Evolutionary conservation across 371 early-diverging fungal species (phyloP), one percentile per base, ranked within the genome.

Genomic region (Dipsacomyces acuminosporus): DNA sequence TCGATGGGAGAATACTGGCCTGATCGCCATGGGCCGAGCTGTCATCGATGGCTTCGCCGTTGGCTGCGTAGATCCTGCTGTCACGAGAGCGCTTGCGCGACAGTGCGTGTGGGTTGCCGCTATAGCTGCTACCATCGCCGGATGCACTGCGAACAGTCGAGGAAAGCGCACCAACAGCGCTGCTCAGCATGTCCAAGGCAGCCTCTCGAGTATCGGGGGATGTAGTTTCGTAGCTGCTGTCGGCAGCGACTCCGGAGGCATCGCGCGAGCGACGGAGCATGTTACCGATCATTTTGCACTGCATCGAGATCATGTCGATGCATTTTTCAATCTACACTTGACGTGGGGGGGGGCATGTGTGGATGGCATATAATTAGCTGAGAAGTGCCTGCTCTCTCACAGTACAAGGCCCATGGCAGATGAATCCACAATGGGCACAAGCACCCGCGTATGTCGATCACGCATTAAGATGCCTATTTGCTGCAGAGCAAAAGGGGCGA

Each of bases 221-320:
- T 24, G 36, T 46, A 23, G 24, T 46, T 19, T 44, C 36, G n/a
- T 34, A 41, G 48, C 19, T 11, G 15, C 21, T 2, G 42, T 22
- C 25, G 9, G 34, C 41, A 22, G 26, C 24, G 13, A 34, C 43
- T 9, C 61, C 60, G 0, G 59, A 54, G 14, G 60, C 53, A 9
- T 47, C 60, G 41, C 70, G 64, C 22, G 64, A 55, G 30, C 70
- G 70, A 11, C 70, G 63, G 15, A 70, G 59, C 59, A 70, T 50
- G 38, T 64, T 54, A 14, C 55, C 50, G 38, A 70, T 56, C 70
- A 70, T 62, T 43, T 41, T 51, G 45, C 64, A 64, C 53, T 70
- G 71, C 64, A 70, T 59, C 34, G 71, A 56, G 21, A 70, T 59
- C 64, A 70, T 64, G 48, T 70, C 71, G 25, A 64, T 52, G 49